Evolutionary conservation across 2,329 filamentous ascomycete genomes (phyloP).

Genomic region (Botrytis fragariae): DNA sequence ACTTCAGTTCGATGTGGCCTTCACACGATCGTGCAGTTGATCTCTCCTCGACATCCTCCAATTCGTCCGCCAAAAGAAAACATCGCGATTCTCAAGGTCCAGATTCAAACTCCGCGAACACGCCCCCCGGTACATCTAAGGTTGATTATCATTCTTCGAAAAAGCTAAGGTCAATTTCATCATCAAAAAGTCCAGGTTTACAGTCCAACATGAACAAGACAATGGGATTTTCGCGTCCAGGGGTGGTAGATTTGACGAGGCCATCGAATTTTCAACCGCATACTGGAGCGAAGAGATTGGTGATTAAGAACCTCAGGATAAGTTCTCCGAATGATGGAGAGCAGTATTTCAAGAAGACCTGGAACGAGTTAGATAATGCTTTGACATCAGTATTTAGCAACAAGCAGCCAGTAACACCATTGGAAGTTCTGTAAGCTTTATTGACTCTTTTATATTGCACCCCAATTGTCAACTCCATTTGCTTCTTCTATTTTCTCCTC

Average conservation of each 20-base stretch:
- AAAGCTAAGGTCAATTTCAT: constrained; percentile 76
- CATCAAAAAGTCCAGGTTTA: constrained; percentile 22
- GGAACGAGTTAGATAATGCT: constrained; percentile 70
- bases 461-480: background rate
- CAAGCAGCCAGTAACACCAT: constrained; percentile 62
- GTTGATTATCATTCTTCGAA: constrained; percentile 47
- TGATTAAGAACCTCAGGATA: constrained; percentile 87
- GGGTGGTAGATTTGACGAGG: constrained; percentile 32
- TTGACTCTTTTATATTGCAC: background rate
- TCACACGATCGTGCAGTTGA: constrained; percentile 30
- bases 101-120: constrained; percentile 16
- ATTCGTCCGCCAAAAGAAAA: constrained; percentile 26
- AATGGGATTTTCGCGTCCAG: constrained; percentile 24
- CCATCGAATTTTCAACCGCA: constrained; percentile 62
- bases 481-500: background rate
- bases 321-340: constrained; percentile 60
- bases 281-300: constrained; percentile 75
- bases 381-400: constrained; percentile 70
- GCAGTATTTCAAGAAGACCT: constrained; percentile 74
- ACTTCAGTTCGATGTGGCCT: constrained; percentile 36
- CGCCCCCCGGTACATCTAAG: background rate
- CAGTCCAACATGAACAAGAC: constrained; percentile 32
- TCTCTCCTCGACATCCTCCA: constrained; percentile 24
- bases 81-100: constrained; percentile 21
- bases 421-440: constrained; percentile 64